phyloP scores from a whole-genome alignment of 768 basidiomycete genomes.

The Amyloporia xantha region DNA sequence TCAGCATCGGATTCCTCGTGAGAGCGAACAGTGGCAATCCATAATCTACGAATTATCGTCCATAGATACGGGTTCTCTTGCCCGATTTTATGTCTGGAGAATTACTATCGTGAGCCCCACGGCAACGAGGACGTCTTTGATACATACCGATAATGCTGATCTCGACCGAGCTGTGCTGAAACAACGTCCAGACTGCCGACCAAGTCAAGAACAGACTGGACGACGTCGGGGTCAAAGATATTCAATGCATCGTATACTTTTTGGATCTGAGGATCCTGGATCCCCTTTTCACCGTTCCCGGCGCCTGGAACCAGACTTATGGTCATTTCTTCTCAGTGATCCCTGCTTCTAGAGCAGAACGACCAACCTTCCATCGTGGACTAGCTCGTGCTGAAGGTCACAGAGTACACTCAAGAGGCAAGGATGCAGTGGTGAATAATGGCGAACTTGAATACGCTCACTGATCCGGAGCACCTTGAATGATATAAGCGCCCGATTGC shows the following conservation, averaged over 20 bases:
- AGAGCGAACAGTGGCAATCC: slow-evolving; percentile 32
- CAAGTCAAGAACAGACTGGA: slow-evolving; percentile 15
- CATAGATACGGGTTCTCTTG: slow-evolving; percentile 40
- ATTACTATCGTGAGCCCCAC: neutral
- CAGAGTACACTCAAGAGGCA: too few species aligned
- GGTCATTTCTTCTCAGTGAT: too few species aligned
- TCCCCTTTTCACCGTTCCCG: neutral
- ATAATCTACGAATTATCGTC: slow-evolving; percentile 46
- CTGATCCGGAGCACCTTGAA: neutral
- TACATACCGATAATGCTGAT: slow-evolving; percentile 28
- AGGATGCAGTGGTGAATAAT: too few species aligned
- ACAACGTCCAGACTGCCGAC: slow-evolving; percentile 42
- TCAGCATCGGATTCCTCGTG: slow-evolving; percentile 39
- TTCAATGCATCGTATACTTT: slow-evolving; percentile 38
- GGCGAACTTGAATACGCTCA: too few species aligned
- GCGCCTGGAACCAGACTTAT: too few species aligned
- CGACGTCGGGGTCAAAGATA: slow-evolving; percentile 29
- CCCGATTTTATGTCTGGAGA: slow-evolving; percentile 31
- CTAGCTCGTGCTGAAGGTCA: too few species aligned
- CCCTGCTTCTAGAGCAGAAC: too few species aligned
- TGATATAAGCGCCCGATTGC: neutral
- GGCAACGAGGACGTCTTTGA: neutral
- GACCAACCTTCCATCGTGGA: too few species aligned
- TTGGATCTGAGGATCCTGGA: neutral
- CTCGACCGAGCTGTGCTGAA: slow-evolving; percentile 45